phyloP scores from a whole-genome alignment of 2,329 filamentous ascomycete species.

The Zymoseptoria brevis region DNA sequence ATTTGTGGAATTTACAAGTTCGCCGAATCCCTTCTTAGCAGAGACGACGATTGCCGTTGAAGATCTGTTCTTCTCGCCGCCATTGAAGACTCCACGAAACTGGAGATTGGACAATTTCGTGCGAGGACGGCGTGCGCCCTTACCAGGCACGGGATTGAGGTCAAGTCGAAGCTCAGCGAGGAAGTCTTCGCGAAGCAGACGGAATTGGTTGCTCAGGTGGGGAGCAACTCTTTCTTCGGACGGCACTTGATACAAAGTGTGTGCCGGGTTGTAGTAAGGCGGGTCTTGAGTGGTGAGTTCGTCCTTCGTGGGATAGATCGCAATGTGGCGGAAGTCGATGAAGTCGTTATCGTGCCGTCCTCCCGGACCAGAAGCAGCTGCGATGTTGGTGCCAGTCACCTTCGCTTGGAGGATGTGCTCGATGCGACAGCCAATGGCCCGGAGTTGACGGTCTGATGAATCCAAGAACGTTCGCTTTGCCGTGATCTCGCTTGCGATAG shows the following conservation, averaged over 20 bases:
- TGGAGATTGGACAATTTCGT: slow-evolving; percentile 34
- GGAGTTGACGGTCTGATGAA: slow-evolving; percentile 24
- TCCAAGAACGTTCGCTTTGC: slow-evolving; percentile 18
- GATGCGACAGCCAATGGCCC: slow-evolving; percentile 37
- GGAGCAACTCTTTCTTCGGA: slow-evolving; percentile 34
- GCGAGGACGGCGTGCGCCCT: slow-evolving; percentile 35
- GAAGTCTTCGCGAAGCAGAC: slow-evolving; percentile 64
- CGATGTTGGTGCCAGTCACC: slow-evolving; percentile 7
- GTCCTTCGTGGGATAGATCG: slow-evolving; percentile 57
- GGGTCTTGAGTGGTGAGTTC: slow-evolving; percentile 50
- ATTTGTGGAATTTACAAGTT: slow-evolving; percentile 6
- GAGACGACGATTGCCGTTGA: slow-evolving; percentile 4
- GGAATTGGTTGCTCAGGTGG: slow-evolving; percentile 64
- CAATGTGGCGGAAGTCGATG: slow-evolving; percentile 50
- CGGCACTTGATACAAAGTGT: slow-evolving; percentile 40
- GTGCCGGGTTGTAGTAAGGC: slow-evolving; percentile 49
- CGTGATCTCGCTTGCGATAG: slow-evolving; percentile 9
- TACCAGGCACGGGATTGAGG: slow-evolving; percentile 43
- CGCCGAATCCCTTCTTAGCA: slow-evolving; percentile 1
- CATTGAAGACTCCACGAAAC: slow-evolving; percentile 19
- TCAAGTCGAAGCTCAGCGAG: slow-evolving; percentile 57
- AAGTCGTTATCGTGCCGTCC: slow-evolving; percentile 69
- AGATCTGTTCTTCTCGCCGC: slow-evolving; percentile 1
- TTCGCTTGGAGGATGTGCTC: slow-evolving; percentile 30
- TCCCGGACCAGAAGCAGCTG: slow-evolving; percentile 38